Conservation (phyloP, 2,329 filamentous ascomycete species). For the Colletotrichum sp. region DNA sequence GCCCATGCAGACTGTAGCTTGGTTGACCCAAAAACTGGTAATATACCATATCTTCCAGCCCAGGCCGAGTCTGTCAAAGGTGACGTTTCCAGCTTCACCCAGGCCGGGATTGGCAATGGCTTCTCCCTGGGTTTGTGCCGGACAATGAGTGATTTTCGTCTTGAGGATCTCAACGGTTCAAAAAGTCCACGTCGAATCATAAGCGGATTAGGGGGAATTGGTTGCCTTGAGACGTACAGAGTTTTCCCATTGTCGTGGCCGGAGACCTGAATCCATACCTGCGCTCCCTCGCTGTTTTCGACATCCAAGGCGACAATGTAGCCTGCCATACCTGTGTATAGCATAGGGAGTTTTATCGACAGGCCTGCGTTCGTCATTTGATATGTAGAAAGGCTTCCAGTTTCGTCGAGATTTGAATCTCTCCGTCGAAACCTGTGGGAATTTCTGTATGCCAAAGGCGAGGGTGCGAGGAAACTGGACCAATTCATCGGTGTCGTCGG, state of each 20-base stretch:
- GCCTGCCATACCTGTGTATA: not conserved
- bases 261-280: not conserved
- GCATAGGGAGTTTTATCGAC: not conserved
- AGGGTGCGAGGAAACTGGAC: not conserved
- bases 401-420: not conserved
- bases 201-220: not conserved
- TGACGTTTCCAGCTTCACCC: not conserved
- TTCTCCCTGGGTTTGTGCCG: not conserved
- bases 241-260: not conserved
- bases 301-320: not conserved
- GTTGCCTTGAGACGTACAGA: not conserved
- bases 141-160: not conserved
- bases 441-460: not conserved
- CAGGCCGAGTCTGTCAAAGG: not conserved
- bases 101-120: not conserved
- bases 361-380: not conserved
- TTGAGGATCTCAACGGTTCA: not conserved
- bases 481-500: accelerated
- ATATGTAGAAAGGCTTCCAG: not conserved
- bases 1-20: not conserved
- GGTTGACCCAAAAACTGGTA: not conserved
- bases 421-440: not conserved
- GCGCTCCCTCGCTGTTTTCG: not conserved
- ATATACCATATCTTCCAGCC: not conserved
- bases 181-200: not conserved